A percentile compares a stretch with the other conserved stretches of the same genome.
Conservation (phyloP, 495 filamentous ascomycete genomes). For the Penicillium simplicissimum region DNA sequence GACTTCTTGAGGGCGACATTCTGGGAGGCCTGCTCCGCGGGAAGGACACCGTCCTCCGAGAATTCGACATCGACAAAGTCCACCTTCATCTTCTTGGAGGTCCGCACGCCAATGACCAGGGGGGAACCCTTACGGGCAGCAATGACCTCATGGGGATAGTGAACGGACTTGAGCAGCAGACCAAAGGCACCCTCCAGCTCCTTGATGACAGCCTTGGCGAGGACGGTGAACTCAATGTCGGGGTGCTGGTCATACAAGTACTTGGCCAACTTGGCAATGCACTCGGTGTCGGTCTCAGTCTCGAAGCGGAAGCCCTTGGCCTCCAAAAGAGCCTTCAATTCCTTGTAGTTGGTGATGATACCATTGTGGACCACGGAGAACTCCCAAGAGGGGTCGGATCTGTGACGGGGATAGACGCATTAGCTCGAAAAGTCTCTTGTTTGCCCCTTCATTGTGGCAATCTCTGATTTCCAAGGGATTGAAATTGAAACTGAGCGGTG, state of each 20-base stretch:
- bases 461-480: neutral
- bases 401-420: slow-evolving; percentile 24
- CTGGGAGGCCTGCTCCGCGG: slow-evolving; percentile 93
- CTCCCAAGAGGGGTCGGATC: slow-evolving; percentile 85
- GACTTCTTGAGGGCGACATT: slow-evolving; percentile 96
- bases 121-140: slow-evolving; percentile 97
- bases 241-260: slow-evolving; percentile 97
- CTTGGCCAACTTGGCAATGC: slow-evolving; percentile 97
- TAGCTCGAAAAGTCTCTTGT: neutral
- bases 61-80: slow-evolving; percentile 99
- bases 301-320: slow-evolving; percentile 97
- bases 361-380: slow-evolving; percentile 98
- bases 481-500: neutral
- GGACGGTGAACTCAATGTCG: slow-evolving; percentile 89
- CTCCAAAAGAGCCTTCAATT: slow-evolving; percentile 89
- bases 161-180: slow-evolving; percentile 93
- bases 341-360: slow-evolving; percentile 99
- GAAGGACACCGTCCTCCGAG: slow-evolving; percentile 80
- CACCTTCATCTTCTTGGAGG: slow-evolving; percentile 98
- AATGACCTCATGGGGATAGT: slow-evolving; percentile 97
- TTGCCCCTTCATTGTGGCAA: slow-evolving; percentile 5
- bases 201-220: slow-evolving; percentile 96
- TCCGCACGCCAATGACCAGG: slow-evolving; percentile 91
- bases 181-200: slow-evolving; percentile 98
- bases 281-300: slow-evolving; percentile 98